These are phyloP conservation scores for Penicillium roqueforti DNA, from an alignment of 495 filamentous ascomycete genomes.

Conservation along the genomic window DNA sequence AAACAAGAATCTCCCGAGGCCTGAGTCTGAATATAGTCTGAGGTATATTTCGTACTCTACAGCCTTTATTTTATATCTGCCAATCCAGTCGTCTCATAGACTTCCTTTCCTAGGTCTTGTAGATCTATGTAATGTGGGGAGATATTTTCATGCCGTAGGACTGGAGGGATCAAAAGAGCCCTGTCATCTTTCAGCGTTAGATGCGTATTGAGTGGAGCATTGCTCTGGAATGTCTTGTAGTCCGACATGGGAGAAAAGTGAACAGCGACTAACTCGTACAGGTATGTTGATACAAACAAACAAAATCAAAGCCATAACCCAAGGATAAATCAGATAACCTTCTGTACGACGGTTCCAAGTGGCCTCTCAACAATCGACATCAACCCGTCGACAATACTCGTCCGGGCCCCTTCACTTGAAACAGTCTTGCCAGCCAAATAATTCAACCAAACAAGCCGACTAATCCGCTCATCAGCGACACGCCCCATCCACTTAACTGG, in stretches of 20 bases:
- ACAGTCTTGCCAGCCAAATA: constrained; percentile 86
- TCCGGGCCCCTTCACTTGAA: constrained; percentile 74
- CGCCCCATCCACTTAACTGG: constrained; percentile 55
- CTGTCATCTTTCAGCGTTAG: neutral
- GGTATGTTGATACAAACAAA: neutral
- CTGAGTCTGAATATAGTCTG: neutral
- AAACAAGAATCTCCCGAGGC: neutral
- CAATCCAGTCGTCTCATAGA: neutral
- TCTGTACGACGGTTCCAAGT: constrained; percentile 76
- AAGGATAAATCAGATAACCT: constrained; percentile 47
- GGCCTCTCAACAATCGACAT: constrained; percentile 86
- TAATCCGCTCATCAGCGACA: constrained; percentile 73
- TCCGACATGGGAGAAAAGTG: neutral
- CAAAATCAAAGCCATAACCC: constrained; percentile 9
- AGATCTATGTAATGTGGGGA: neutral
- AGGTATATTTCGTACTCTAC: neutral
- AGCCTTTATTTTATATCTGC: neutral
- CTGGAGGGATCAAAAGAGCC: neutral
- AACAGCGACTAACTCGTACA: constrained; percentile 3
- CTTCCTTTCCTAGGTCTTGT: neutral
- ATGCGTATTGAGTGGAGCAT: constrained; percentile 8
- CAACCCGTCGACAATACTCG: constrained; percentile 80
- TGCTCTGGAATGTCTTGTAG: neutral
- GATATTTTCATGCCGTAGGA: neutral
- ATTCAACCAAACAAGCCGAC: constrained; percentile 78